Evolutionary conservation across 2,329 filamentous ascomycete genomes (phyloP).

Genomic region (Ascochyta pisi): DNA sequence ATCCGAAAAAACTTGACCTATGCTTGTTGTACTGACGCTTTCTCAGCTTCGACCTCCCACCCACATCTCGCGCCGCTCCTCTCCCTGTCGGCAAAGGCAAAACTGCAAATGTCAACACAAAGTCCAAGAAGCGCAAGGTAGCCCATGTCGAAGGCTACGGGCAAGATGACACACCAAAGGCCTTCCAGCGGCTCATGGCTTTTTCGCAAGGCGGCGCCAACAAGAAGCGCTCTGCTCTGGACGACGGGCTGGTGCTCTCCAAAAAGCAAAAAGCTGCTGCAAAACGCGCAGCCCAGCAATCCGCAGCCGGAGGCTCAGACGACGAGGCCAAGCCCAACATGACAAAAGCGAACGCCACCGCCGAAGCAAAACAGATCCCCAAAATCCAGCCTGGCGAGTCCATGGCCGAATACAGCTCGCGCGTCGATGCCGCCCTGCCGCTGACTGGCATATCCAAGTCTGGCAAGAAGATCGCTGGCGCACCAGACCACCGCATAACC

Average conservation of each 20-base stretch:
- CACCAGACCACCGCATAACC: slow-evolving; percentile 72
- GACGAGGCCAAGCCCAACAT: slow-evolving; percentile 3
- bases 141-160: slow-evolving; percentile 59
- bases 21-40: slow-evolving; percentile 43
- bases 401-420: slow-evolving; percentile 78
- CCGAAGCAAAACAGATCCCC: slow-evolving; percentile 18
- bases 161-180: slow-evolving; percentile 83
- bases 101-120: slow-evolving; percentile 42
- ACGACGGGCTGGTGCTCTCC: slow-evolving; percentile 66
- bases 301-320: neutral
- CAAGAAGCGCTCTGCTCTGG: slow-evolving; percentile 66
- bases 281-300: slow-evolving; percentile 15
- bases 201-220: slow-evolving; percentile 61
- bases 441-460: slow-evolving; percentile 69
- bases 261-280: slow-evolving; percentile 57
- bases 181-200: slow-evolving; percentile 86
- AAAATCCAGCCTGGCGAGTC: slow-evolving; percentile 81
- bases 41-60: slow-evolving; percentile 67
- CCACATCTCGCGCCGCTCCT: slow-evolving; percentile 64
- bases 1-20: neutral
- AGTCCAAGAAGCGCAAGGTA: slow-evolving; percentile 48
- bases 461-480: slow-evolving; percentile 68
- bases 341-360: slow-evolving; percentile 34
- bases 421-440: slow-evolving; percentile 85
- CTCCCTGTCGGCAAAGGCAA: slow-evolving; percentile 61